These are phyloP conservation scores for Syncephalastrum racemosum DNA, from an alignment of 371 early-diverging fungal species.

Conservation along the genomic window DNA sequence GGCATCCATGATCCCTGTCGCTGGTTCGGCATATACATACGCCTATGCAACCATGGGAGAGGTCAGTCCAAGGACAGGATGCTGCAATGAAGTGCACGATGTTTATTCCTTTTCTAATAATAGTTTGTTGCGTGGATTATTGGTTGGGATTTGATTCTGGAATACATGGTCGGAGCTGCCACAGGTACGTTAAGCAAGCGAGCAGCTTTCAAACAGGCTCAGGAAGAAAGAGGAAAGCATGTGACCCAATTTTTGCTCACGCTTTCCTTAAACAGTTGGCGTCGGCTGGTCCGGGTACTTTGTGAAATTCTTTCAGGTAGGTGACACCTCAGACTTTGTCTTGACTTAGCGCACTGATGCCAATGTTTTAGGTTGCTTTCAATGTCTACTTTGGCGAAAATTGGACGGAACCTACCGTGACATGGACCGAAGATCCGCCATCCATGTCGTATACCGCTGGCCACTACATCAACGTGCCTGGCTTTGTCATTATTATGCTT, in stretches of 20 bases:
- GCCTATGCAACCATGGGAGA: slow-evolving; percentile 86
- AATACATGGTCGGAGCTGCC: slow-evolving; percentile 81
- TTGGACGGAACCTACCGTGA: slow-evolving; percentile 65
- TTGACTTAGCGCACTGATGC: background rate
- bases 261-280: slow-evolving; percentile 24
- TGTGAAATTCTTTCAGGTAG: slow-evolving; percentile 53
- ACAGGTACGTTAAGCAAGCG: slow-evolving; percentile 41
- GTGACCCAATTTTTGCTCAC: background rate
- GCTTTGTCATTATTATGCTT: slow-evolving; percentile 62
- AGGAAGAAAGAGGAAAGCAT: no score
- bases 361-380: slow-evolving; percentile 52
- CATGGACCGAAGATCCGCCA: slow-evolving; percentile 50
- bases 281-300: slow-evolving; percentile 84
- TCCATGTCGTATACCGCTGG: slow-evolving; percentile 45
- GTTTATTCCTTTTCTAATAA: background rate
- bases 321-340: no score
- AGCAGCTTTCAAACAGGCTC: no score
- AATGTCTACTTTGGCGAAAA: slow-evolving; percentile 35
- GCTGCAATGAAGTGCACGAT: background rate
- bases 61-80: slow-evolving; percentile 11
- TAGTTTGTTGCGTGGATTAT: slow-evolving; percentile 77
- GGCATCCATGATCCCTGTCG: slow-evolving; percentile 81
- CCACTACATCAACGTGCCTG: slow-evolving; percentile 74
- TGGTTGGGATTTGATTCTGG: slow-evolving; percentile 84
- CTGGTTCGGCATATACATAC: slow-evolving; percentile 85